These are phyloP conservation scores for Chlamydomonas urium DNA, from an alignment of 139 green algal species.

Conservation along the genomic window DNA sequence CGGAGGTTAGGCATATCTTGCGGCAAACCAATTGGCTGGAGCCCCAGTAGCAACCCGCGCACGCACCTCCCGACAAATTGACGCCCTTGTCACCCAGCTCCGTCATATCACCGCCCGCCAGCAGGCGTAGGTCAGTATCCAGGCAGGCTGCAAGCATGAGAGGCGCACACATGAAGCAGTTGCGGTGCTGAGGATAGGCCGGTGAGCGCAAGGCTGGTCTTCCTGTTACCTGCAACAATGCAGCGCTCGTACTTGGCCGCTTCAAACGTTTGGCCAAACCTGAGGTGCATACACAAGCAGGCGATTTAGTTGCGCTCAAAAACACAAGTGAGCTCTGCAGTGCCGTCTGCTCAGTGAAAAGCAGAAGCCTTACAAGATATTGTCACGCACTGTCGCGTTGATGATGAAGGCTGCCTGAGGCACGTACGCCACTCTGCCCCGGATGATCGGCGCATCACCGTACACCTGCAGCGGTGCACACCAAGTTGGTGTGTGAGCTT, in stretches of 20 bases:
- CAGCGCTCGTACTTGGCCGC: slow-evolving; percentile 30
- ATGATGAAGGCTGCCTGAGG: slow-evolving; percentile 77
- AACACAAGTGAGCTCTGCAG: too few species aligned
- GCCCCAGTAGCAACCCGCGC: too few species aligned
- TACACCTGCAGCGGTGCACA: slow-evolving; percentile 8
- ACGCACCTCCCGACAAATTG: slow-evolving; percentile 46
- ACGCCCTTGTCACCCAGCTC: slow-evolving; percentile 72
- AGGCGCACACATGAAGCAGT: neutral
- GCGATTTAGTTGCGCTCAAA: too few species aligned
- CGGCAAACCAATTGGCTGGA: too few species aligned
- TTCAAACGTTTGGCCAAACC: slow-evolving; percentile 64
- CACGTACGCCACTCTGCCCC: slow-evolving; percentile 60
- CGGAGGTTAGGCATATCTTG: slow-evolving; percentile 15
- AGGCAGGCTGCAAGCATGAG: slow-evolving; percentile 29
- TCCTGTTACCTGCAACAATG: too few species aligned
- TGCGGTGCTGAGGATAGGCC: too few species aligned
- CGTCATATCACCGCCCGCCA: slow-evolving; percentile 63
- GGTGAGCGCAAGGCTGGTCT: too few species aligned
- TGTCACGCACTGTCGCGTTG: slow-evolving; percentile 66
- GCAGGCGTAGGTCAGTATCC: slow-evolving; percentile 44
- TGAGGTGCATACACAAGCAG: too few species aligned
- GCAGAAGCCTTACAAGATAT: too few species aligned
- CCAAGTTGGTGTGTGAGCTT: neutral
- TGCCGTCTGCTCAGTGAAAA: too few species aligned
- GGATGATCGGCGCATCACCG: slow-evolving; percentile 18